These are phyloP conservation scores for Hypoxylon cercidicola DNA, from an alignment of 495 filamentous ascomycete genomes.

Conservation along the genomic window DNA sequence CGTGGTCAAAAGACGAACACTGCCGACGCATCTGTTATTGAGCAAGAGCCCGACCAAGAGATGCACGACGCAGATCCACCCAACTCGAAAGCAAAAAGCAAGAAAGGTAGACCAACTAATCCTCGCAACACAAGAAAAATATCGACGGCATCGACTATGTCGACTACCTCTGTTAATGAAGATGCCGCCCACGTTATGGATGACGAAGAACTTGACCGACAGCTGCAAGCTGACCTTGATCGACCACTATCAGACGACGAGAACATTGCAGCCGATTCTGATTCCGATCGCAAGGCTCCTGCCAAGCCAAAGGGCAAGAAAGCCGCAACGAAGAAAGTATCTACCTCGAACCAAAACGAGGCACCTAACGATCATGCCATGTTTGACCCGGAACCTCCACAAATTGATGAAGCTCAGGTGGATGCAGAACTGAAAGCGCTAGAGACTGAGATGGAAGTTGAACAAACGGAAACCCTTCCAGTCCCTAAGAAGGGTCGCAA, in stretches of 20 bases:
- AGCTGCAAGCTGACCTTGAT: constrained; percentile 73
- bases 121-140: constrained; percentile 62
- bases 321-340: constrained; percentile 31
- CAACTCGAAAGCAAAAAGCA: constrained; percentile 43
- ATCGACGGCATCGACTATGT: constrained; percentile 57
- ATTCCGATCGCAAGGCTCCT: constrained; percentile 46
- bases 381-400: constrained; percentile 54
- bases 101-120: constrained; percentile 46
- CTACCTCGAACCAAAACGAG: constrained; percentile 20
- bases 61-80: constrained; percentile 46
- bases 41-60: constrained; percentile 45
- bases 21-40: constrained; percentile 36
- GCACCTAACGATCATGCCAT: constrained; percentile 50
- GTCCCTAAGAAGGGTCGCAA: constrained; percentile 60
- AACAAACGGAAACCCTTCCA: constrained; percentile 39
- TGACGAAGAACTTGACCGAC: constrained; percentile 76
- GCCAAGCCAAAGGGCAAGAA: constrained; percentile 51
- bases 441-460: constrained; percentile 55
- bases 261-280: constrained; percentile 49
- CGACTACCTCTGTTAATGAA: constrained; percentile 51
- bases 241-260: constrained; percentile 67
- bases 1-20: constrained; percentile 54
- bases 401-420: constrained; percentile 58
- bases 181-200: constrained; percentile 54
- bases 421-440: constrained; percentile 57